A percentile compares a stretch with the other conserved stretches of the same genome.
These are phyloP conservation scores for Phytophthora pinifolia DNA, from an alignment of 352 stramenopile species.

Conservation along the genomic window DNA sequence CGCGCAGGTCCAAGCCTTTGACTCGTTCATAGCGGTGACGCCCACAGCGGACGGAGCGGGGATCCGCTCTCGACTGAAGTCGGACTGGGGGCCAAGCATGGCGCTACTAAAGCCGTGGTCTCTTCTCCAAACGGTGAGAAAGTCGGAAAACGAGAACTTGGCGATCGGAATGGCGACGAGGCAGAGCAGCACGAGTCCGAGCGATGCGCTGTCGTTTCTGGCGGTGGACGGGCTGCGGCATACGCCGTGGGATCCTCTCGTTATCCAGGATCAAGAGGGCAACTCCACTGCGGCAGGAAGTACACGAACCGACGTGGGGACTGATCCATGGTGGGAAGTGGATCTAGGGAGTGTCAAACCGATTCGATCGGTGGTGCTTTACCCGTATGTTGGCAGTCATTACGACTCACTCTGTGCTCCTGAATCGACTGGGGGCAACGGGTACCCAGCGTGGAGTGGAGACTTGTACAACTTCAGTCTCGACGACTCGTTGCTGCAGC, in stretches of 20 bases:
- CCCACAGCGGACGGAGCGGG: conserved; percentile 41
- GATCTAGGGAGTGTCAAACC: conserved; percentile 51
- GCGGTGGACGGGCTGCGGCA: conserved; percentile 48
- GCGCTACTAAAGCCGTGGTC: conserved; percentile 45
- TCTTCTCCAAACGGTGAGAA: conserved; percentile 48
- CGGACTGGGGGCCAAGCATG: conserved; percentile 41
- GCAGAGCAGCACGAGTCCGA: conserved; percentile 57
- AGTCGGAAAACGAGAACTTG: conserved; percentile 64
- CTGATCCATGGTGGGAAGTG: conserved; percentile 71
- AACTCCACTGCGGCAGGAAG: conserved; percentile 37
- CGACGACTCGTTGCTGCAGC: conserved; percentile 37
- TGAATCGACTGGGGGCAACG: conserved; percentile 2
- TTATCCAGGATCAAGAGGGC: conserved; percentile 17
- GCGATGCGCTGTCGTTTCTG: conserved; percentile 40
- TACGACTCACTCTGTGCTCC: conserved; percentile 38
- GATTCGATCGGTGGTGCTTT: conserved; percentile 50
- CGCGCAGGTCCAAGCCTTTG: conserved; percentile 56
- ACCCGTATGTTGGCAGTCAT: conserved; percentile 46
- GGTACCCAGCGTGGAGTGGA: conserved; percentile 32
- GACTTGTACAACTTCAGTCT: conserved; percentile 45
- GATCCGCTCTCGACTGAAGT: conserved; percentile 49
- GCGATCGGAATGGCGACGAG: conserved; percentile 54
- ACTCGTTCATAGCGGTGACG: conserved; percentile 45
- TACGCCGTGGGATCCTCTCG: conserved; percentile 42
- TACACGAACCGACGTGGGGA: conserved; percentile 41